These are phyloP conservation scores for Penicillium subrubescens DNA, from an alignment of 495 filamentous ascomycete species.

Conservation along the genomic window DNA sequence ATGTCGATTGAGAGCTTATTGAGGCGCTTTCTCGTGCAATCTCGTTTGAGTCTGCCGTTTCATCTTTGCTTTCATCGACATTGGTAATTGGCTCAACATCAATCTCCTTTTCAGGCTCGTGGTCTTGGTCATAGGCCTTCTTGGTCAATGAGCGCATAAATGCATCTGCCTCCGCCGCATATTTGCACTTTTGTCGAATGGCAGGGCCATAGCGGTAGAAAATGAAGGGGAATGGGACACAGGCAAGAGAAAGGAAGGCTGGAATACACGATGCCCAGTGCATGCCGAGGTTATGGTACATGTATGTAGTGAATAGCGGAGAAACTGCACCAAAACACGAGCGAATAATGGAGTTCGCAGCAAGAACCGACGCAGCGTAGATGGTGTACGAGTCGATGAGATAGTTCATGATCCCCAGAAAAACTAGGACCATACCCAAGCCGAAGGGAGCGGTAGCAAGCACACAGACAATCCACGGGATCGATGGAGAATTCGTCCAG, in stretches of 20 bases:
- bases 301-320: slow-evolving; percentile 69
- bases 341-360: slow-evolving; percentile 67
- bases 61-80: background rate
- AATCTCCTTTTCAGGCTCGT: background rate
- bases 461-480: slow-evolving; percentile 65
- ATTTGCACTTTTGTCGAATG: slow-evolving; percentile 67
- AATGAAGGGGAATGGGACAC: slow-evolving; percentile 69
- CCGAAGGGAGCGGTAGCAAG: slow-evolving; percentile 63
- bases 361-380: slow-evolving; percentile 71
- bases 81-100: background rate
- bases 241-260: slow-evolving; percentile 66
- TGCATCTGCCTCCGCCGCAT: slow-evolving; percentile 59
- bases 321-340: slow-evolving; percentile 68
- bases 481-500: slow-evolving; percentile 60
- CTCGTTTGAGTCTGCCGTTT: background rate
- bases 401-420: slow-evolving; percentile 68
- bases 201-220: slow-evolving; percentile 65
- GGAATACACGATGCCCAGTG: slow-evolving; percentile 75
- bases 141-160: slow-evolving; percentile 26
- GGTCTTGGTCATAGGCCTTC: slow-evolving; percentile 12
- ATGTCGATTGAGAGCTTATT: slow-evolving; percentile 8
- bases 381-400: slow-evolving; percentile 72
- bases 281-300: slow-evolving; percentile 68
- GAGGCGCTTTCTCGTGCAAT: background rate
- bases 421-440: slow-evolving; percentile 67